Percentiles rank a stretch among this genome's conserved stretches.
These are phyloP conservation scores for Pilatotrama ljubarskyi DNA, from an alignment of 768 basidiomycete species.

Conservation along the genomic window DNA sequence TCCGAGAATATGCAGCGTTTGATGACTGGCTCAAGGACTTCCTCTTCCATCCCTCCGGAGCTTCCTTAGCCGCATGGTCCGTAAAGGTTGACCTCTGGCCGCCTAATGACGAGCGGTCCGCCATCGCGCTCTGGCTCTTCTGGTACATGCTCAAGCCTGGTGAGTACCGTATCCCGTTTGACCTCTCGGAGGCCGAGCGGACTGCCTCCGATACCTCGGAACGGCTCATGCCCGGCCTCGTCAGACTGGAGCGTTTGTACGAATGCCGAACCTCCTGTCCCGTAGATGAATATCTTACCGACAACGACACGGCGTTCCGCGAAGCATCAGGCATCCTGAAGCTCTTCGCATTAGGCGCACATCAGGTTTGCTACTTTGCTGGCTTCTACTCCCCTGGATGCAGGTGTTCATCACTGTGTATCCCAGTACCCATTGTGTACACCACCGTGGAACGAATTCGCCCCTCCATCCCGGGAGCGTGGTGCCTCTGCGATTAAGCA, in stretches of 20 bases:
- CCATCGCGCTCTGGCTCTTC: constrained; percentile 76
- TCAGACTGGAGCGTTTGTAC: not conserved
- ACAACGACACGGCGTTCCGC: constrained; percentile 39
- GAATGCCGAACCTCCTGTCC: not conserved
- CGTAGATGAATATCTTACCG: constrained; percentile 51
- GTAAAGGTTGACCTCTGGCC: constrained; percentile 59
- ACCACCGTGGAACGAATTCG: constrained; percentile 60
- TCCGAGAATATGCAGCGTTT: constrained; percentile 67
- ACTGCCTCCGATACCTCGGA: constrained; percentile 1
- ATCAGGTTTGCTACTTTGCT: constrained; percentile 45
- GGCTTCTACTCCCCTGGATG: not conserved
- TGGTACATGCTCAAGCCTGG: constrained; percentile 71
- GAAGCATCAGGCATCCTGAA: constrained; percentile 55
- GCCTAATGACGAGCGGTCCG: constrained; percentile 54
- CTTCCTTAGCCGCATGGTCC: constrained; percentile 47
- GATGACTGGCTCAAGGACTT: constrained; percentile 65
- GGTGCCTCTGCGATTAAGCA: constrained; percentile 19
- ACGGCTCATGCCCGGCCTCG: not conserved
- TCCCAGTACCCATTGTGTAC: constrained; percentile 61
- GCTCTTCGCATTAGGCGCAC: constrained; percentile 66
- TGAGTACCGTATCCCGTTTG: constrained; percentile 34
- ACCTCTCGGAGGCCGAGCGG: not conserved
- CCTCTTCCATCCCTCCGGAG: constrained; percentile 62
- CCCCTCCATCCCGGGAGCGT: constrained; percentile 33
- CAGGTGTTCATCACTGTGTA: not conserved